Evolutionary conservation across 345 rosid genomes (phyloP).

Genomic region (Melastoma malabathricum): DNA sequence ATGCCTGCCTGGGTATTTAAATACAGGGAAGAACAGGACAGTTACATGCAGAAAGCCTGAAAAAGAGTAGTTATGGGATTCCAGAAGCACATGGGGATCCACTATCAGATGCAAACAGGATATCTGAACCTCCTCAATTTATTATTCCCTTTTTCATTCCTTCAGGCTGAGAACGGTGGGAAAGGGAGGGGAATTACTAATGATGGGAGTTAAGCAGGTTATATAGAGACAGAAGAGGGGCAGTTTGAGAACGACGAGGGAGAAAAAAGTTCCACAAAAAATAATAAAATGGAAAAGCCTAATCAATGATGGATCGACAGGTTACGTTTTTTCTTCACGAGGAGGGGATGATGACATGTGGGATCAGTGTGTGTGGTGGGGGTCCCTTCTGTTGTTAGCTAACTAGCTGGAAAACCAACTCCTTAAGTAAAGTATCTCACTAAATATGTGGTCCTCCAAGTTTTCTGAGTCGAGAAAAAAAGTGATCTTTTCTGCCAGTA

Average conservation of each 20-base stretch:
- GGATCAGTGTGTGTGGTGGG: not conserved
- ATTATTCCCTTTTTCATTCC: slow-evolving; percentile 7
- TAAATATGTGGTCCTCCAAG: no score
- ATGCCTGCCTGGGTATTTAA: no score
- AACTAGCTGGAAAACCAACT: no score
- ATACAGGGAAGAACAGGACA: no score
- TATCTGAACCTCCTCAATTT: slow-evolving; percentile 4
- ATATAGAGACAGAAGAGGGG: slow-evolving; percentile 13
- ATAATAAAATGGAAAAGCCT: no score
- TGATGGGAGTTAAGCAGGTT: slow-evolving; percentile 12
- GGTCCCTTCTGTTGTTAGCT: no score
- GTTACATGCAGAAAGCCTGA: not conserved
- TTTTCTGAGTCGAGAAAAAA: no score
- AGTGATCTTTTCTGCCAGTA: no score
- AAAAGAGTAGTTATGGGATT: slow-evolving; percentile 18
- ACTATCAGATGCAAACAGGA: slow-evolving; percentile 5
- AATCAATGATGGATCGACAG: not conserved
- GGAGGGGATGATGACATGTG: not conserved
- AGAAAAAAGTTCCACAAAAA: no score
- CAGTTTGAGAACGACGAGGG: not conserved
- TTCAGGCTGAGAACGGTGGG: slow-evolving; percentile 5
- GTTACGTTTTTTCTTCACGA: not conserved
- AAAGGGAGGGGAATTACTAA: slow-evolving; percentile 12
- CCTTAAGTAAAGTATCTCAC: no score
- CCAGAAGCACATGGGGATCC: slow-evolving; percentile 54